Evolutionary conservation across 768 basidiomycete genomes (phyloP).

Genomic region (Lepiota subincarnata): DNA sequence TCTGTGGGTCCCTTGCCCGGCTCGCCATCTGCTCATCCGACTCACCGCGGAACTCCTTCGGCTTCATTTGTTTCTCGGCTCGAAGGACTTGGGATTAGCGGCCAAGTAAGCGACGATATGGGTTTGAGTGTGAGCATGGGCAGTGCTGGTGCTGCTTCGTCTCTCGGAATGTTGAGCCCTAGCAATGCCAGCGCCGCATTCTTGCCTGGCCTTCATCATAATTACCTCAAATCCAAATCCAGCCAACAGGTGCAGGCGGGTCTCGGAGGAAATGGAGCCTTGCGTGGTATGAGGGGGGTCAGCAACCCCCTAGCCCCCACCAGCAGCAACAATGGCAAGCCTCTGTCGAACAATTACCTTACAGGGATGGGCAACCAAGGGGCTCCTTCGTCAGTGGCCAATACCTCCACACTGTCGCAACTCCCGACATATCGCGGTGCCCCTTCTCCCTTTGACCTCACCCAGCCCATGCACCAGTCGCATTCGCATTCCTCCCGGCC

Average conservation of each 20-base stretch:
- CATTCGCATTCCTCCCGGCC: constrained; percentile 26
- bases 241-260: constrained; percentile 30
- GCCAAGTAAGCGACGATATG: constrained; percentile 24
- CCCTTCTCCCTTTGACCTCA: constrained; percentile 42
- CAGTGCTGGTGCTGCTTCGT: constrained; percentile 21
- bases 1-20: constrained; percentile 23
- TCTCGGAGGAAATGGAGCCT: constrained; percentile 16
- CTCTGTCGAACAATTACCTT: constrained; percentile 27
- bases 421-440: constrained; percentile 35
- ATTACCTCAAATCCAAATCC: constrained; percentile 54
- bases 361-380: constrained; percentile 21
- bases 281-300: constrained; percentile 26
- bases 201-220: constrained; percentile 65
- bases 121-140: constrained; percentile 35
- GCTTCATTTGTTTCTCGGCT: constrained; percentile 48
- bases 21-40: constrained; percentile 27
- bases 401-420: constrained; percentile 31
- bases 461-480: constrained; percentile 32
- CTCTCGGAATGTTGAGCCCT: constrained; percentile 47
- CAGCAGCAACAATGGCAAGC: constrained; percentile 1
- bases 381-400: constrained; percentile 28
- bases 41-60: constrained; percentile 43
- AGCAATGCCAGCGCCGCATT: constrained; percentile 84
- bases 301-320: constrained; percentile 27
- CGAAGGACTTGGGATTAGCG: constrained; percentile 21